A percentile compares a stretch with the other conserved stretches of the same genome.
These are phyloP conservation scores for Mortierella sp. DNA, from an alignment of 371 early-diverging fungal species.

Conservation along the genomic window DNA sequence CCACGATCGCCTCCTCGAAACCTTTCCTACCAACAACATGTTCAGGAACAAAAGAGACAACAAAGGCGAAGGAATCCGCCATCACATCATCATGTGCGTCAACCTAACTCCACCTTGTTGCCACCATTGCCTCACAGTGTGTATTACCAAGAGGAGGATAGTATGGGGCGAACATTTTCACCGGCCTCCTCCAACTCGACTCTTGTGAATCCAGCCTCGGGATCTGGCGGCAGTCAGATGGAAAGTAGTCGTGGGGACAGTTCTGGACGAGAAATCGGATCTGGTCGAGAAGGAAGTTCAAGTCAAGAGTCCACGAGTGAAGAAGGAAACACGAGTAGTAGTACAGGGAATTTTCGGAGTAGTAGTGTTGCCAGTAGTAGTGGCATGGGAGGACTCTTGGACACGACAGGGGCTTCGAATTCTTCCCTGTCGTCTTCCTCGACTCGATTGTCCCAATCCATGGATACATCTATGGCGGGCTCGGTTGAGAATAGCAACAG, in stretches of 20 bases:
- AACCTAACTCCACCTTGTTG: slow-evolving; percentile 16
- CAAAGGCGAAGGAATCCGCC: slow-evolving; percentile 8
- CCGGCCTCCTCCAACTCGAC: slow-evolving; percentile 34
- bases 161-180: slow-evolving; percentile 19
- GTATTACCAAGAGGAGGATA: slow-evolving; percentile 10
- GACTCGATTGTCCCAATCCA: slow-evolving; percentile 19
- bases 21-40: no score
- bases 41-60: slow-evolving; percentile 4
- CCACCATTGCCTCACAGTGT: slow-evolving; percentile 28
- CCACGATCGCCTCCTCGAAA: no score
- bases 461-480: neutral
- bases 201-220: slow-evolving; percentile 19
- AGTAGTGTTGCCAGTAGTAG: no score
- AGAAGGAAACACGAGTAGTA: no score
- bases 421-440: slow-evolving; percentile 10
- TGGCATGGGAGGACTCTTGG: no score
- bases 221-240: slow-evolving; percentile 18
- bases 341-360: no score
- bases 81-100: slow-evolving; percentile 11
- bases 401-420: no score
- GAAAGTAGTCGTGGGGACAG: slow-evolving; percentile 12
- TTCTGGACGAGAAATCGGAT: no score
- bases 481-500: neutral
- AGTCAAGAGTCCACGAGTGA: slow-evolving; percentile 23
- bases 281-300: slow-evolving; percentile 3